These are phyloP conservation scores for Spergularia bocconei DNA, from an alignment of 148 eudicot genomes.

Conservation along the genomic window DNA sequence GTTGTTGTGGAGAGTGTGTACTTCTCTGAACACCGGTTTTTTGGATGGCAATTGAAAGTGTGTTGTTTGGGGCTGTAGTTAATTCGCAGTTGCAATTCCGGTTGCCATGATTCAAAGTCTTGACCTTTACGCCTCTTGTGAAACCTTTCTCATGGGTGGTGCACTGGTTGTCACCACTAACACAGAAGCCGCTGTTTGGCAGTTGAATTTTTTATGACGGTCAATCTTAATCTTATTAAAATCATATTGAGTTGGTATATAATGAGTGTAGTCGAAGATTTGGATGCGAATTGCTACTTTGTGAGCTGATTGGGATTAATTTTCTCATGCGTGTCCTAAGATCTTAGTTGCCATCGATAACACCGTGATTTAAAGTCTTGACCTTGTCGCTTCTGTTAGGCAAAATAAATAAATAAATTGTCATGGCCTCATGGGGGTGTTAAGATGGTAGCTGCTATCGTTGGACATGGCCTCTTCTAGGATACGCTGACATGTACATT, in stretches of 20 bases:
- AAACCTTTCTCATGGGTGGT: background rate
- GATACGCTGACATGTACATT: background rate
- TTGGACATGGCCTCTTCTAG: background rate
- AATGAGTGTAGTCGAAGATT: no score
- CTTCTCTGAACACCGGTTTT: no score
- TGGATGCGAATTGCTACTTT: no score
- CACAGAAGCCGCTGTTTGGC: no score
- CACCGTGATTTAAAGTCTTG: slow-evolving; percentile 6
- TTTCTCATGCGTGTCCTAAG: no score
- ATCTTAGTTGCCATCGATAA: no score
- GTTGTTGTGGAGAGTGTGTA: no score
- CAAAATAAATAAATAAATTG: background rate
- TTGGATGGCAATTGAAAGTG: background rate
- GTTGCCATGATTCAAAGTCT: slow-evolving; percentile 4
- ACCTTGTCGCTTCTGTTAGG: background rate
- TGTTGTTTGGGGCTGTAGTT: background rate
- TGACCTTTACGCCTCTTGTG: background rate
- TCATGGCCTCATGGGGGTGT: background rate
- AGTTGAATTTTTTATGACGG: no score
- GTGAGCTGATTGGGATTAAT: no score
- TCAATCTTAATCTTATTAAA: no score
- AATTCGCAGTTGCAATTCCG: background rate
- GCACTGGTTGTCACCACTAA: no score
- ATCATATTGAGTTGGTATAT: no score
- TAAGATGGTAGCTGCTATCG: background rate